phyloP scores from a whole-genome alignment of 2,329 filamentous ascomycete genomes.

The Alternaria sp. region DNA sequence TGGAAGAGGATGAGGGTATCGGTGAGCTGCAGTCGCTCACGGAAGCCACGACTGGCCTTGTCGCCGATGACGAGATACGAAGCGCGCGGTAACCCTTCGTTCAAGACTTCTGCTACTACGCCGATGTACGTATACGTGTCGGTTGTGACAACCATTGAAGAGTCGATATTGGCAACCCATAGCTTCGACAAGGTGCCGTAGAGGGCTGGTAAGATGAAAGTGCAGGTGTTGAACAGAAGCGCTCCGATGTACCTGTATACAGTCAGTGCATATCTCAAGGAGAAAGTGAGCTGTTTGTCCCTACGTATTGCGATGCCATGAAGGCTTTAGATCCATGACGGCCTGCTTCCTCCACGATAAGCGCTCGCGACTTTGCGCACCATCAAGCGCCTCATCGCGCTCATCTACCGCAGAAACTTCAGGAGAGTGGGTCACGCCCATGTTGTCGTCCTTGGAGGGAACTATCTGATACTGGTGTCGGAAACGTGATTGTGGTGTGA shows the following conservation, averaged over 20 bases:
- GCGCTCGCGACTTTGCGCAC: not conserved
- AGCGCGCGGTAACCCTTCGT: constrained; percentile 75
- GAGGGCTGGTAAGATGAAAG: constrained; percentile 72
- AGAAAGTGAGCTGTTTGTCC: not conserved
- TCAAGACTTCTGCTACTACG: constrained; percentile 72
- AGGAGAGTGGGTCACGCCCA: constrained; percentile 6
- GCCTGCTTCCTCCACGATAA: constrained; percentile 23
- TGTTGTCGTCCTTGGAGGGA: constrained; percentile 20
- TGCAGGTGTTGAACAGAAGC: constrained; percentile 68
- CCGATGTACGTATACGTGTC: constrained; percentile 76
- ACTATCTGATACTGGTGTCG: constrained; percentile 32
- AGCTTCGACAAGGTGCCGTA: constrained; percentile 74
- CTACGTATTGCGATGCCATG: constrained; percentile 26
- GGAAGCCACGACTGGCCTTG: constrained; percentile 61
- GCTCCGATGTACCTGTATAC: constrained; percentile 61
- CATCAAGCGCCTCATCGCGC: not conserved
- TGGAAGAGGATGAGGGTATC: constrained; percentile 68
- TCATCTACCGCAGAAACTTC: constrained; percentile 1
- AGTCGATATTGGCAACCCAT: constrained; percentile 75
- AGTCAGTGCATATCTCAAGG: no score
- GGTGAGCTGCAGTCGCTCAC: constrained; percentile 62
- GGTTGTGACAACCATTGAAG: constrained; percentile 68
- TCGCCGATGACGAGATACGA: constrained; percentile 76
- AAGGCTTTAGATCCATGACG: constrained; percentile 21
- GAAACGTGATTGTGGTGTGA: not conserved